Percentiles rank a stretch among this genome's conserved stretches.
Evolutionary conservation across 495 filamentous ascomycete genomes (phyloP).

Genomic region (Neurospora africana): DNA sequence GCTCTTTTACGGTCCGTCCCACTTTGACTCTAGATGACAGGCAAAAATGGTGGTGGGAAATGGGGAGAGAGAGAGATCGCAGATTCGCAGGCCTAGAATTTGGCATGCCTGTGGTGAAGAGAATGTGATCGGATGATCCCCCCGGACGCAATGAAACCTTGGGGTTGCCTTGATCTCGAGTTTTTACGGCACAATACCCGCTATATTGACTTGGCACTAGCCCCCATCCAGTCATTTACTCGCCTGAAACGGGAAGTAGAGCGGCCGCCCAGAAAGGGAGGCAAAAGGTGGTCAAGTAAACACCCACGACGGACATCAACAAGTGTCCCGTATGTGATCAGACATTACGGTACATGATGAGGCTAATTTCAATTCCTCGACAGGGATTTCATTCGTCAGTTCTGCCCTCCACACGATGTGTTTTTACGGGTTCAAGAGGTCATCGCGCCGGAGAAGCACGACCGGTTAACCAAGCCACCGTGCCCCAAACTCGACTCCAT

Average conservation of each 20-base stretch:
- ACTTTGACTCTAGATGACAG: not conserved
- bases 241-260: not conserved
- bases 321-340: not conserved
- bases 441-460: not conserved
- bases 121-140: not conserved
- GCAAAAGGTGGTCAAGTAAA: not conserved
- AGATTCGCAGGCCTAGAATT: not conserved
- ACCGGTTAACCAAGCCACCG: not conserved
- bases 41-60: not conserved
- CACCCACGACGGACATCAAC: not conserved
- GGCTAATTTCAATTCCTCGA: accelerated
- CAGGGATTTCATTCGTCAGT: not conserved
- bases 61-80: not conserved
- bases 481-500: not conserved
- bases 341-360: not conserved
- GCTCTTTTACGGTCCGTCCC: not conserved
- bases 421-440: not conserved
- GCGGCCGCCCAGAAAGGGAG: not conserved
- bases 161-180: not conserved
- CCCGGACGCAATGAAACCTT: not conserved
- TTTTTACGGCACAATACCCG: not conserved
- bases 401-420: not conserved
- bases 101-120: not conserved
- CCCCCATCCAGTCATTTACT: not conserved
- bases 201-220: not conserved